A percentile compares a stretch with the other conserved stretches of the same genome.
phyloP scores from a whole-genome alignment of 345 rosid species.

The Isatis tinctoria region DNA sequence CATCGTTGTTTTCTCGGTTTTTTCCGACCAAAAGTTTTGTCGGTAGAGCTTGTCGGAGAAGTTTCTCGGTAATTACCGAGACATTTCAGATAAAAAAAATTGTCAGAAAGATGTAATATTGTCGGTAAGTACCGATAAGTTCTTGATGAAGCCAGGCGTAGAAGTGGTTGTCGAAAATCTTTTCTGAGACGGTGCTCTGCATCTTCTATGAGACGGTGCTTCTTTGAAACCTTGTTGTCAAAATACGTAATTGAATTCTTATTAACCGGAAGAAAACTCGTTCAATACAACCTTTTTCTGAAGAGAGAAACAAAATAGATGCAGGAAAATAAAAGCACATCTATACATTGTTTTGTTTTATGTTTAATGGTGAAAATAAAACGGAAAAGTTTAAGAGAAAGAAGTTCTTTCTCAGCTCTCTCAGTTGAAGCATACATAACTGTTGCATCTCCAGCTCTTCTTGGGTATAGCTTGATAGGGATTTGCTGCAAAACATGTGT shows the following conservation, averaged over 20 bases:
- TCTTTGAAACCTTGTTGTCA: too few relatives aligned
- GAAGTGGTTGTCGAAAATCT: too few relatives aligned
- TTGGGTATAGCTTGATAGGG: slow-evolving; percentile 68
- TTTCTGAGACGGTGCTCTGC: too few relatives aligned
- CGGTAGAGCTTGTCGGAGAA: too few relatives aligned
- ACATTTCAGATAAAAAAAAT: too few relatives aligned
- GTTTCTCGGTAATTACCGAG: too few relatives aligned
- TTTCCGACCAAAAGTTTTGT: too few relatives aligned
- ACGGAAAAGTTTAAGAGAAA: neutral
- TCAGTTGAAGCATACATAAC: slow-evolving; percentile 76
- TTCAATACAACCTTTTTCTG: slow-evolving; percentile 4
- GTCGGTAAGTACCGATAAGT: too few relatives aligned
- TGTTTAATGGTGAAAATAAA: neutral
- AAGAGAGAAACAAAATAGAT: neutral
- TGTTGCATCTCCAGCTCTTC: slow-evolving; percentile 93
- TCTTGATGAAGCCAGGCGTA: too few relatives aligned
- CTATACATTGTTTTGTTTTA: neutral
- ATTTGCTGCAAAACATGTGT: slow-evolving; percentile 53
- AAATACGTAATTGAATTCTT: neutral
- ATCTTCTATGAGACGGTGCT: too few relatives aligned
- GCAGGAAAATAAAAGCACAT: neutral
- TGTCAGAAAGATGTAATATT: too few relatives aligned
- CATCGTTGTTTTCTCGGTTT: too few relatives aligned
- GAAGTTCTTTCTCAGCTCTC: slow-evolving; percentile 59
- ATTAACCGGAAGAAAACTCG: neutral